A percentile compares a stretch with the other conserved stretches of the same genome.
Conservation (phyloP, 179 eudicot genomes). For the Monotropa hypopitys region DNA sequence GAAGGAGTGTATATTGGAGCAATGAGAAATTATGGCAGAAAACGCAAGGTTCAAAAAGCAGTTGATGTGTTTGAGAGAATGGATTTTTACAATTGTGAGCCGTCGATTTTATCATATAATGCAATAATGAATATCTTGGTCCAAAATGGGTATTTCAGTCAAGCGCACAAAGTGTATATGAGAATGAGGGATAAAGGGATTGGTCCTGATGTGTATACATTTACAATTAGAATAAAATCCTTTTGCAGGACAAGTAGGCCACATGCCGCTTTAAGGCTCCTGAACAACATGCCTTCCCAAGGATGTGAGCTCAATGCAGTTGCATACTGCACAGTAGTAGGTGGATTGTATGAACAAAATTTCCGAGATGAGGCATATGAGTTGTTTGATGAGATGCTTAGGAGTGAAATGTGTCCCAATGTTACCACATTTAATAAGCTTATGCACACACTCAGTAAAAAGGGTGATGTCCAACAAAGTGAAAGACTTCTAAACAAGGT, state of each 20-base stretch:
- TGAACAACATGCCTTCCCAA: constrained; percentile 53
- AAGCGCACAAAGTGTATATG: constrained; percentile 88
- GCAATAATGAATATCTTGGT: constrained; percentile 73
- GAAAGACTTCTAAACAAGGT: constrained; percentile 64
- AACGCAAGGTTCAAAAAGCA: constrained; percentile 67
- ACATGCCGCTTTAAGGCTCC: constrained; percentile 66
- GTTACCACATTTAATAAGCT: constrained; percentile 70
- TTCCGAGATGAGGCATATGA: constrained; percentile 42
- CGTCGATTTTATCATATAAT: constrained; percentile 52
- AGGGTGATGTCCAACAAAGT: constrained; percentile 52
- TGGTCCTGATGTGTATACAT: constrained; percentile 66
- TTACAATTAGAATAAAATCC: constrained; percentile 69
- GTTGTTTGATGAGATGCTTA: constrained; percentile 80
- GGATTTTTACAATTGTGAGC: constrained; percentile 79
- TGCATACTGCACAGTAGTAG: constrained; percentile 67
- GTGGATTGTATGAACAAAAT: constrained; percentile 60
- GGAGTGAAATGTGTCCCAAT: constrained; percentile 44
- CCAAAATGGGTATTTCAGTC: constrained; percentile 51
- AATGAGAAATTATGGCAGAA: constrained; percentile 71
- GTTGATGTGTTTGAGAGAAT: constrained; percentile 85
- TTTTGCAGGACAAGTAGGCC: constrained; percentile 73
- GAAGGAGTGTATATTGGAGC: constrained; percentile 80
- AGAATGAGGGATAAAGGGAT: constrained; percentile 59
- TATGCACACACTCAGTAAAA: constrained; percentile 50
- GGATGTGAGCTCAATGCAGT: constrained; percentile 69